A percentile compares a stretch with the other conserved stretches of the same genome.
These are phyloP conservation scores for Endotrypanum monterogeii DNA, from an alignment of 208 protist species.

Conservation along the genomic window DNA sequence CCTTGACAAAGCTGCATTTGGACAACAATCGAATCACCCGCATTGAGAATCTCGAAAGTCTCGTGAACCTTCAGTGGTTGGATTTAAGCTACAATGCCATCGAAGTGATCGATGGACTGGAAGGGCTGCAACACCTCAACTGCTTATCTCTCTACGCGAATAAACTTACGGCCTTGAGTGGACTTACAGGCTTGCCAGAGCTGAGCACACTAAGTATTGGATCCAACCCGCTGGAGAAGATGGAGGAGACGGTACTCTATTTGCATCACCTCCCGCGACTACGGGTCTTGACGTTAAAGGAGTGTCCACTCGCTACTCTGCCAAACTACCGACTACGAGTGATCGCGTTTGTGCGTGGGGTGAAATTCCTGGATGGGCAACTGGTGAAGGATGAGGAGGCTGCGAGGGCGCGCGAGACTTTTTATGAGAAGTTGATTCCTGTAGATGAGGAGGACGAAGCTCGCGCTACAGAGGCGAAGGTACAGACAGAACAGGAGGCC, in stretches of 20 bases:
- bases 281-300: conserved; percentile 86
- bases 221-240: conserved; percentile 88
- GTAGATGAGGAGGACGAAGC: conserved; percentile 84
- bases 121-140: conserved; percentile 80
- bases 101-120: conserved; percentile 86
- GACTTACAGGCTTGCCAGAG: conserved; percentile 68
- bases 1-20: conserved; percentile 92
- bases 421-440: conserved; percentile 80
- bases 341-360: conserved; percentile 71
- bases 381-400: conserved; percentile 50
- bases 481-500: conserved; percentile 42
- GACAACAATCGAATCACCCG: conserved; percentile 95
- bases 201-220: conserved; percentile 92
- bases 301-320: conserved; percentile 54
- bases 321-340: conserved; percentile 69
- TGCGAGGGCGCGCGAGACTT: conserved; percentile 63
- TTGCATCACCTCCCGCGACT: conserved; percentile 73
- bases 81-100: conserved; percentile 97
- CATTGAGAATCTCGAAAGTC: conserved; percentile 91
- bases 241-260: conserved; percentile 88
- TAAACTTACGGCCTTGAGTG: conserved; percentile 69
- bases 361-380: conserved; percentile 73
- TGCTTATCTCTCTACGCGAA: conserved; percentile 92
- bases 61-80: conserved; percentile 81
- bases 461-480: conserved; percentile 33